These are phyloP conservation scores for barley (Hordeum vulgare) DNA, from an alignment of 176 grass and related monocot genomes.

Conservation along the genomic window DNA sequence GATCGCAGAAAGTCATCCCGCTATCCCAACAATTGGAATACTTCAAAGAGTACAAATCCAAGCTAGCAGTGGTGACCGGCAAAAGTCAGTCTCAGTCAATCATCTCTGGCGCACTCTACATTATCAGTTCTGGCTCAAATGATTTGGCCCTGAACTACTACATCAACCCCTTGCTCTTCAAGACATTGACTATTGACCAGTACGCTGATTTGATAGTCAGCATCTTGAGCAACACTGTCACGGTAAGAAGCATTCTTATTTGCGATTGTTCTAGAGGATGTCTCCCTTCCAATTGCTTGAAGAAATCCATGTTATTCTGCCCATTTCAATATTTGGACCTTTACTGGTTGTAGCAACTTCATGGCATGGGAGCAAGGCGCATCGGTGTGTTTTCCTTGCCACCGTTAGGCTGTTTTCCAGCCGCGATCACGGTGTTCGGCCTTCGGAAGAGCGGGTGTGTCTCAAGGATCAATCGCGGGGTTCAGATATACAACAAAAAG, in stretches of 20 bases:
- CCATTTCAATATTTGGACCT: neutral
- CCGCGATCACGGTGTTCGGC: slow-evolving; percentile 65
- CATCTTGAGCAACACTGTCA: slow-evolving; percentile 43
- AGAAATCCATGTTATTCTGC: neutral
- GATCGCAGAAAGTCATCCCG: slow-evolving; percentile 49
- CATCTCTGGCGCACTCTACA: slow-evolving; percentile 55
- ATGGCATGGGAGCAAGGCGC: slow-evolving; percentile 55
- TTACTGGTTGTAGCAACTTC: slow-evolving; percentile 34
- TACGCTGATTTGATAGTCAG: slow-evolving; percentile 49
- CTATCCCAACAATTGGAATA: slow-evolving; percentile 62
- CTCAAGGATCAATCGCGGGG: slow-evolving; percentile 39
- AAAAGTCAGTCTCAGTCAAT: slow-evolving; percentile 30
- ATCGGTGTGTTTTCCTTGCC: slow-evolving; percentile 79
- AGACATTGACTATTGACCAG: slow-evolving; percentile 45
- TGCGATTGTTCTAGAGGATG: no score
- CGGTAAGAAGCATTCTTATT: slow-evolving; percentile 20
- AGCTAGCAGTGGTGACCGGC: slow-evolving; percentile 42
- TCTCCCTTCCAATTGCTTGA: no score
- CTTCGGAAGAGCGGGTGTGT: slow-evolving; percentile 43
- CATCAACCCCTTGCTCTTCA: slow-evolving; percentile 70
- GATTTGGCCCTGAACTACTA: slow-evolving; percentile 90
- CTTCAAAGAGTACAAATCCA: slow-evolving; percentile 67
- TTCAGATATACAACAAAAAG: slow-evolving; percentile 61
- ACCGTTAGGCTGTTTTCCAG: slow-evolving; percentile 62
- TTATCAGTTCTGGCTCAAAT: slow-evolving; percentile 52